Conservation (phyloP, 2,329 filamentous ascomycete species). For the Alternaria incomplexa region DNA sequence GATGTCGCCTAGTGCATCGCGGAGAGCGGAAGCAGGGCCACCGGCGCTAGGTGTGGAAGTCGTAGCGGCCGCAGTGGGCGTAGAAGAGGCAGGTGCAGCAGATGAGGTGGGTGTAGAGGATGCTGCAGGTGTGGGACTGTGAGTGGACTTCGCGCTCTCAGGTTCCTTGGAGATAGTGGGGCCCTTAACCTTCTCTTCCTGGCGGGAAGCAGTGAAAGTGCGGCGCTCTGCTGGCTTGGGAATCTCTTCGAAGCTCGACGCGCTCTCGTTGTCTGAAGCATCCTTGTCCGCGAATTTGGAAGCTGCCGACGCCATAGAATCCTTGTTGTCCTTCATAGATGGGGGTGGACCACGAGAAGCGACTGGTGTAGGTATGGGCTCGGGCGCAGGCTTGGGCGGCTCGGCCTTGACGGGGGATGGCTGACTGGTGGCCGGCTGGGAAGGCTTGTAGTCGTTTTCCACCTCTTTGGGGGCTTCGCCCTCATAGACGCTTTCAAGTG, state of each 20-base stretch:
- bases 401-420: conserved; percentile 61
- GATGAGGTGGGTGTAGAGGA: conserved; percentile 46
- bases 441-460: conserved; percentile 69
- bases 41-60: conserved; percentile 49
- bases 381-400: conserved; percentile 52
- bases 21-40: conserved; percentile 60
- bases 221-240: conserved; percentile 73
- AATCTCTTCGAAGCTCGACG: conserved; percentile 87
- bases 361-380: conserved; percentile 57
- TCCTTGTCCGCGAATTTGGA: conserved; percentile 83
- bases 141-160: conserved; percentile 55
- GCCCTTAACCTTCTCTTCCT: conserved; percentile 49
- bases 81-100: conserved; percentile 47
- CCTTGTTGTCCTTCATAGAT: conserved; percentile 82
- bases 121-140: conserved; percentile 43
- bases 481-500: conserved; percentile 89
- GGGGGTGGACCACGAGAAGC: conserved; percentile 64
- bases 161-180: conserved; percentile 45
- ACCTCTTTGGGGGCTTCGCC: conserved; percentile 81
- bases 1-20: conserved; percentile 75
- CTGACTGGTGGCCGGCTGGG: conserved; percentile 44
- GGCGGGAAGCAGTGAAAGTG: conserved; percentile 40
- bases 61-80: conserved; percentile 47
- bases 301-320: conserved; percentile 83
- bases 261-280: conserved; percentile 66